phyloP scores from a whole-genome alignment of 805 yeast genomes.

The Tetrapisispora phaffii region DNA sequence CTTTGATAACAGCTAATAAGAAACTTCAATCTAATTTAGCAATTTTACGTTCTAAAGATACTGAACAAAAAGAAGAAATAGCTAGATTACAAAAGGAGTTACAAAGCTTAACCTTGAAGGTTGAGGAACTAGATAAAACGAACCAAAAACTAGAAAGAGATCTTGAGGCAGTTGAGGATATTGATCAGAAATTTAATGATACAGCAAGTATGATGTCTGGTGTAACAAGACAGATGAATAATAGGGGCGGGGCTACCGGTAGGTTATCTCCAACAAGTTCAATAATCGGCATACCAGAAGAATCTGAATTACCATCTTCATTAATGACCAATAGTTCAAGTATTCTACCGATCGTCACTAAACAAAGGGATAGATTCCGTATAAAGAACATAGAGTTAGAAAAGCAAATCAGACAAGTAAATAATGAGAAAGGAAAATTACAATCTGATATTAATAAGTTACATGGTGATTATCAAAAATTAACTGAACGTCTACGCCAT shows the following conservation, averaged over 20 bases:
- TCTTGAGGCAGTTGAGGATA: constrained; percentile 46
- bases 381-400: constrained; percentile 76
- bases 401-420: constrained; percentile 59
- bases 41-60: constrained; percentile 50
- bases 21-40: constrained; percentile 63
- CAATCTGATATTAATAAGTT: constrained; percentile 54
- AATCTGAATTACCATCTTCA: constrained; percentile 13
- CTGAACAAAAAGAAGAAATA: constrained; percentile 35
- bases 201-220: constrained; percentile 63
- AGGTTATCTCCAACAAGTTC: constrained; percentile 45
- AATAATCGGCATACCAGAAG: constrained; percentile 38
- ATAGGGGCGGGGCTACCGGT: constrained; percentile 25
- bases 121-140: constrained; percentile 34
- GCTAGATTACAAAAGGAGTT: constrained; percentile 33
- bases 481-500: constrained; percentile 70
- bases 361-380: constrained; percentile 90
- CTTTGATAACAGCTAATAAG: constrained; percentile 61
- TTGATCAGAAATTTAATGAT: constrained; percentile 32
- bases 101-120: constrained; percentile 28
- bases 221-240: constrained; percentile 33
- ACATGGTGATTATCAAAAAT: constrained; percentile 63
- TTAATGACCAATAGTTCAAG: constrained; percentile 31
- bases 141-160: constrained; percentile 68
- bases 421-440: constrained; percentile 44
- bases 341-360: constrained; percentile 77